Conservation (phyloP, 1,284 basidiomycete genomes). For the Melampsora americana region DNA sequence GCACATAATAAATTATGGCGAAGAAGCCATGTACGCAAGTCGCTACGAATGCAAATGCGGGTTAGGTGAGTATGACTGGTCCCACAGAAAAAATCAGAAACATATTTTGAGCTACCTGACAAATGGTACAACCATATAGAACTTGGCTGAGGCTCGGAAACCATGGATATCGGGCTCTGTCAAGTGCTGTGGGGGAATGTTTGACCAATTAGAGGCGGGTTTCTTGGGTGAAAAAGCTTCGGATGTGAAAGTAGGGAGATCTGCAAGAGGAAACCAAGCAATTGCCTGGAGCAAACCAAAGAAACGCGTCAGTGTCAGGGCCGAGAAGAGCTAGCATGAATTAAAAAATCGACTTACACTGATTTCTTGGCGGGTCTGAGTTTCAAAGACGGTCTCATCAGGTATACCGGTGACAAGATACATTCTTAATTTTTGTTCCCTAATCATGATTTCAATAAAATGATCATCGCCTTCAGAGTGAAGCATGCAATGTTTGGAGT, state of each 20-base stretch:
- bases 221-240: slow-evolving; percentile 58
- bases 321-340: not conserved
- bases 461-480: slow-evolving; percentile 54
- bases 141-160: slow-evolving; percentile 63
- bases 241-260: slow-evolving; percentile 89
- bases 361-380: slow-evolving; percentile 95
- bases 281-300: slow-evolving; percentile 66
- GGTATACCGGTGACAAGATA: slow-evolving; percentile 88
- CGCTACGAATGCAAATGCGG: slow-evolving; percentile 1
- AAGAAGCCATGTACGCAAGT: slow-evolving; percentile 36
- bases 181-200: slow-evolving; percentile 54
- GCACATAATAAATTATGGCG: slow-evolving; percentile 24
- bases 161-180: slow-evolving; percentile 54
- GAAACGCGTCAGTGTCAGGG: slow-evolving; percentile 22
- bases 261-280: slow-evolving; percentile 86
- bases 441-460: slow-evolving; percentile 81
- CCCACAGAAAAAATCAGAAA: not conserved
- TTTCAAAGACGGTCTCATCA: slow-evolving; percentile 83
- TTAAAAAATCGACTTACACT: slow-evolving; percentile 67
- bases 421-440: slow-evolving; percentile 76
- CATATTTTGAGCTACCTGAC: slow-evolving; percentile 62
- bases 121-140: slow-evolving; percentile 94
- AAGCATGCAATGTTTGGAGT: slow-evolving; percentile 45
- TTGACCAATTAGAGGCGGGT: slow-evolving; percentile 58
- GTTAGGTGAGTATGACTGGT: not conserved